Conservation (phyloP, 2,329 filamentous ascomycete species). For the Epichloe sylvatica region DNA sequence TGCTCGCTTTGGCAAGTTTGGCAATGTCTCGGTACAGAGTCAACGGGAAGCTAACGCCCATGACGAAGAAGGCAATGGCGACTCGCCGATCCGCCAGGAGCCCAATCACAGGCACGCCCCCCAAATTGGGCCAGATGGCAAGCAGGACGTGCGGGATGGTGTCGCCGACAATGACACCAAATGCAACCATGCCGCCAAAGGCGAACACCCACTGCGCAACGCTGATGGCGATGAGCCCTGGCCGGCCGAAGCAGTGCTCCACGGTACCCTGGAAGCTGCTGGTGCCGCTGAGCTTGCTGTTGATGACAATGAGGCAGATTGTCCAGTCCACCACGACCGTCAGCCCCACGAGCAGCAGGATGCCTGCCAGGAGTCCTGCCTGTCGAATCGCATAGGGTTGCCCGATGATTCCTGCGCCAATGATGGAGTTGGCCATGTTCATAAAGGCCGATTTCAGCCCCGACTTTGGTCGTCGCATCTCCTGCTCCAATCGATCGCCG, state of each 20-base stretch:
- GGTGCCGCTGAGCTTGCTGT: conserved; percentile 88
- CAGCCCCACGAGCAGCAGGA: conserved; percentile 61
- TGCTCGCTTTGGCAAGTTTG: conserved; percentile 95
- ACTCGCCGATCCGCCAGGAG: conserved; percentile 68
- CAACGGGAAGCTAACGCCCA: conserved; percentile 79
- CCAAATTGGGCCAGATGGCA: conserved; percentile 66
- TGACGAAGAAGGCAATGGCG: conserved; percentile 74
- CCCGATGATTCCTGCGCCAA: conserved; percentile 61
- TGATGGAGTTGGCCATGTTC: conserved; percentile 99
- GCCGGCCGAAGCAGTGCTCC: conserved; percentile 82
- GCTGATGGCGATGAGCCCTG: conserved; percentile 74
- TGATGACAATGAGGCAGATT: conserved; percentile 90
- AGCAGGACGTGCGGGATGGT: conserved; percentile 82
- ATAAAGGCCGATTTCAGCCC: conserved; percentile 82
- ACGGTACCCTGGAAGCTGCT: conserved; percentile 94
- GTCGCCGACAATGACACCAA: conserved; percentile 93
- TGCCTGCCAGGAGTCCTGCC: conserved; percentile 70
- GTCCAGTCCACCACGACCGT: conserved; percentile 93
- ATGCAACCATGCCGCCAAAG: conserved; percentile 97
- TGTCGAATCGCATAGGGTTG: conserved; percentile 95
- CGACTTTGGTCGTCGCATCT: conserved; percentile 61
- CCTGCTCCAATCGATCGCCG: conserved; percentile 34
- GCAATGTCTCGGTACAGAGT: conserved; percentile 93
- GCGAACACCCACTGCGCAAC: conserved; percentile 96
- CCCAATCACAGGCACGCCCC: conserved; percentile 62